Evolutionary conservation across 129 eudicot genomes (phyloP).

Genomic region (Saposhnikovia divaricata): DNA sequence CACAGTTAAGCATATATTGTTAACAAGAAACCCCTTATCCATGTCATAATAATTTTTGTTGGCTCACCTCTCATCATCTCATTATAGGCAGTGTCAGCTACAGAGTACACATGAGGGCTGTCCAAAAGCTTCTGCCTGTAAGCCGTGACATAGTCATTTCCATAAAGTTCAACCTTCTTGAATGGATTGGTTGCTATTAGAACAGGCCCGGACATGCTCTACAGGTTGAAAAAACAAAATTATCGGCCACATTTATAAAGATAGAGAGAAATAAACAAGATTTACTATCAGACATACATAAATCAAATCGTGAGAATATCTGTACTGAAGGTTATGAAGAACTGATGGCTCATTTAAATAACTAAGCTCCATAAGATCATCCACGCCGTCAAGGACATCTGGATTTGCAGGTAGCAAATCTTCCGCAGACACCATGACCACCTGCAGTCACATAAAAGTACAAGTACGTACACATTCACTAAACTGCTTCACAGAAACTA

Average conservation of each 20-base stretch:
- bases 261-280: background rate
- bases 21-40: background rate
- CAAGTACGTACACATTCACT: conserved; percentile 7
- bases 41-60: conserved; percentile 2
- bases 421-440: conserved; percentile 39
- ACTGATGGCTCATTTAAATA: conserved; percentile 94
- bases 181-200: conserved; percentile 83
- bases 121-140: conserved; percentile 75
- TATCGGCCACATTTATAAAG: background rate
- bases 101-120: conserved; percentile 72
- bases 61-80: conserved; percentile 69
- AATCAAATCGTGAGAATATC: conserved; percentile 65
- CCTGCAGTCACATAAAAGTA: conserved; percentile 30
- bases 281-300: conserved; percentile 47
- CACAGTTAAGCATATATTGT: background rate
- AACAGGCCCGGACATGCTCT: conserved; percentile 92
- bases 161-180: conserved; percentile 55
- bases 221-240: conserved; percentile 21
- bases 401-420: conserved; percentile 87
- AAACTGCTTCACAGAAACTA: conserved; percentile 1
- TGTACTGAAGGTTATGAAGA: conserved; percentile 66
- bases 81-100: conserved; percentile 62
- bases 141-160: conserved; percentile 51
- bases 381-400: conserved; percentile 77
- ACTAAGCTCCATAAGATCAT: conserved; percentile 79